phyloP scores from a whole-genome alignment of 495 filamentous ascomycete genomes.

The Talaromyces borbonicus region DNA sequence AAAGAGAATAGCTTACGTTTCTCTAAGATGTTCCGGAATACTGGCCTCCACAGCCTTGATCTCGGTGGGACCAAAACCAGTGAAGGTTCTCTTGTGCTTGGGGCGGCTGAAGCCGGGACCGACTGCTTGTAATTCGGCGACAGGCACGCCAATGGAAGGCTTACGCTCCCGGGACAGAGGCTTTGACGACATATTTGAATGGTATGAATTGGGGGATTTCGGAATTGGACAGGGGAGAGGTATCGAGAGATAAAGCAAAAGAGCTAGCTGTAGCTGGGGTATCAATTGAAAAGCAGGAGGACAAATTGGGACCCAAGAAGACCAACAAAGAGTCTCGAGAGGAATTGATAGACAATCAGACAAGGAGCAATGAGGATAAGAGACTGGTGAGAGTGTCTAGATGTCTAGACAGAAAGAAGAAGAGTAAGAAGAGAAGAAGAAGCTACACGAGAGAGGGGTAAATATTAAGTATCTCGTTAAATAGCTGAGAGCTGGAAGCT shows the following conservation, averaged over 20 bases:
- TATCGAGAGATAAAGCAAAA: neutral
- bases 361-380: neutral
- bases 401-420: constrained; percentile 7
- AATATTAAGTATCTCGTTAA: constrained; percentile 3
- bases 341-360: neutral
- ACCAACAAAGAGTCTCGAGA: neutral
- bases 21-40: constrained; percentile 83
- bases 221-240: neutral
- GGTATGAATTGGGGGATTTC: neutral
- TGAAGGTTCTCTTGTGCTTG: constrained; percentile 91
- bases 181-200: constrained; percentile 1
- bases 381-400: neutral
- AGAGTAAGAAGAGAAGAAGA: constrained; percentile 10
- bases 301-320: neutral
- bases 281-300: neutral
- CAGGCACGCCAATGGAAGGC: constrained; percentile 70
- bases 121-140: constrained; percentile 71
- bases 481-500: neutral
- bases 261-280: neutral
- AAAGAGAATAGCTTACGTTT: constrained; percentile 46
- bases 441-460: constrained; percentile 12
- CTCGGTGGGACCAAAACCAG: constrained; percentile 78
- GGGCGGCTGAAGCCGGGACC: constrained; percentile 65
- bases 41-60: constrained; percentile 87
- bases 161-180: constrained; percentile 46